A percentile compares a stretch with the other conserved stretches of the same genome.
Conservation (phyloP, 1,284 basidiomycete genomes). For the Hemileia vastatrix region DNA sequence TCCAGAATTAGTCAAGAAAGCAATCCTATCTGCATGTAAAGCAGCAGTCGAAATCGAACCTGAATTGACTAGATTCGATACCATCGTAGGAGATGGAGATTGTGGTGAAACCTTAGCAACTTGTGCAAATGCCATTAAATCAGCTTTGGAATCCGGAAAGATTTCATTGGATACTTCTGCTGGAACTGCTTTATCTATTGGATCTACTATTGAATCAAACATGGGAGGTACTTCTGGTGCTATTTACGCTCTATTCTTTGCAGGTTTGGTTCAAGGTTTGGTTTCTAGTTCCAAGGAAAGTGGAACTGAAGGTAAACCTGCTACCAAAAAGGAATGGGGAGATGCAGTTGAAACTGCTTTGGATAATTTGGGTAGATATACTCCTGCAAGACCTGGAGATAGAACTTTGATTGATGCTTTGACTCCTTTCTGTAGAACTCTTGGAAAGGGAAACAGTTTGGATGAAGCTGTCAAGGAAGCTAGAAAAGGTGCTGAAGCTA, state of each 20-base stretch:
- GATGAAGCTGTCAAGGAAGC: conserved; percentile 46
- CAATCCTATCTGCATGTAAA: conserved; percentile 42
- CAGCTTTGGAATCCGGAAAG: conserved; percentile 34
- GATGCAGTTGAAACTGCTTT: conserved; percentile 35
- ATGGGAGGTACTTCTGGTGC: conserved; percentile 47
- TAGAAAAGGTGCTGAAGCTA: conserved; percentile 50
- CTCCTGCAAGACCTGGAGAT: conserved; percentile 52
- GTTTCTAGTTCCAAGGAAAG: too few species aligned
- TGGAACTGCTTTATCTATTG: conserved; percentile 30
- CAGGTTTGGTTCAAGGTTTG: conserved; percentile 44
- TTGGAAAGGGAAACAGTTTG: conserved; percentile 41
- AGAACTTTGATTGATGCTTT: conserved; percentile 54
- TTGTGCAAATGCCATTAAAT: conserved; percentile 39
- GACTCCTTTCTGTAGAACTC: conserved; percentile 48
- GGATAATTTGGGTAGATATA: conserved; percentile 46
- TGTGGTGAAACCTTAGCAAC: conserved; percentile 45
- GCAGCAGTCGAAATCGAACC: conserved; percentile 47
- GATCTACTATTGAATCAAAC: conserved; percentile 41
- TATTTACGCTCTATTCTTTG: conserved; percentile 54
- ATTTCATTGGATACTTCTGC: conserved; percentile 36
- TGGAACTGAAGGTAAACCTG: too few species aligned
- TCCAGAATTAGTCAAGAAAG: conserved; percentile 36
- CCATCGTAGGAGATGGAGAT: conserved; percentile 45
- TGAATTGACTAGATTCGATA: conserved; percentile 48
- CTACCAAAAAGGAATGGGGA: conserved; percentile 36